Evolutionary conservation across 83 land plant genomes (phyloP).

Genomic region (Diphasiastrum complanatum): DNA sequence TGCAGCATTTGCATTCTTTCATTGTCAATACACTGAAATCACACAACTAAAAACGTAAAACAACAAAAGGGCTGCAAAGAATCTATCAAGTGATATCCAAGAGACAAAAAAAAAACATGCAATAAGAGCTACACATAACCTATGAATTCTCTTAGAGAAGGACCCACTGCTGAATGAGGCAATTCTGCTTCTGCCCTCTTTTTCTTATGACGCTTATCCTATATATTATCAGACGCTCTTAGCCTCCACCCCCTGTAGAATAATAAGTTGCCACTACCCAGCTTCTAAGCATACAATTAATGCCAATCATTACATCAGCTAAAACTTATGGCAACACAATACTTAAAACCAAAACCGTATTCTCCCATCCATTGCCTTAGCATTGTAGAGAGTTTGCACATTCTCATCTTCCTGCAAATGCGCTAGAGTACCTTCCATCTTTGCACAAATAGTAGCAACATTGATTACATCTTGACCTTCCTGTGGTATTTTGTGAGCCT

Average conservation of each 20-base stretch:
- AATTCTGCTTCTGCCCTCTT: conserved; percentile 56
- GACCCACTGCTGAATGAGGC: conserved; percentile 55
- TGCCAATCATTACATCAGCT: neutral
- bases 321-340: neutral
- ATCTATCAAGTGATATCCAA: neutral
- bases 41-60: too few relatives aligned
- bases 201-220: conserved; percentile 32
- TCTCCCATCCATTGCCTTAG: conserved; percentile 21
- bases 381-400: conserved; percentile 1
- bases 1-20: too few relatives aligned
- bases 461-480: conserved; percentile 19
- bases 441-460: conserved; percentile 23
- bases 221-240: conserved; percentile 30
- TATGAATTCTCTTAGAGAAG: conserved; percentile 38
- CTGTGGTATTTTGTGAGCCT: too few relatives aligned
- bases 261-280: conserved; percentile 5
- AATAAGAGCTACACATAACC: conserved; percentile 27
- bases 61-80: too few relatives aligned
- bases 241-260: conserved; percentile 69
- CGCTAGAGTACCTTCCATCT: conserved; percentile 16
- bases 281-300: neutral
- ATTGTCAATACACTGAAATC: too few relatives aligned
- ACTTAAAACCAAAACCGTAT: conserved; percentile 27
- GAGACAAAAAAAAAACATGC: neutral
- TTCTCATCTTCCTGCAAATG: conserved; percentile 10